Percentiles rank a stretch among this genome's conserved stretches.
These are phyloP conservation scores for Pyrenula massariospora DNA, from an alignment of 495 filamentous ascomycete genomes.

Conservation along the genomic window DNA sequence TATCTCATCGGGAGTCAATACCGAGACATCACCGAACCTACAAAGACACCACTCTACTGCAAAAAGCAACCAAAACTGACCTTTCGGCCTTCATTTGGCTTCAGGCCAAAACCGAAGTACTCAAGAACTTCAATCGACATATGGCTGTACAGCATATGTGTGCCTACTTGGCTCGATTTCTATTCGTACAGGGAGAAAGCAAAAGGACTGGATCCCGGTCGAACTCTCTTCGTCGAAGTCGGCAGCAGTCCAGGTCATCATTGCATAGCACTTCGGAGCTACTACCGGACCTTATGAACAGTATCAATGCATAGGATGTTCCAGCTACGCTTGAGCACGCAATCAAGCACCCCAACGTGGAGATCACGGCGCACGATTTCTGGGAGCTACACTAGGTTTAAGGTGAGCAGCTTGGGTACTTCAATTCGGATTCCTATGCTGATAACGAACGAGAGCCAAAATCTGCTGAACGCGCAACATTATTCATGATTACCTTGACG, in stretches of 20 bases:
- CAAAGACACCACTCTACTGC: constrained; percentile 21
- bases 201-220: constrained; percentile 6
- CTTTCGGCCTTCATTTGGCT: constrained; percentile 28
- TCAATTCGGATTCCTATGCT: constrained; percentile 1
- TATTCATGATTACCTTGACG: constrained; percentile 37
- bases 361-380: constrained; percentile 35
- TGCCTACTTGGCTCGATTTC: constrained; percentile 21
- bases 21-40: constrained; percentile 20
- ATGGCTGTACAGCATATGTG: constrained; percentile 20
- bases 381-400: constrained; percentile 34
- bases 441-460: constrained; percentile 18
- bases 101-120: constrained; percentile 21
- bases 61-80: constrained; percentile 28
- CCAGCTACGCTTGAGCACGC: constrained; percentile 25
- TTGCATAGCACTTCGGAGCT: constrained; percentile 28
- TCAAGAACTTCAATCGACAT: constrained; percentile 20
- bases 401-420: constrained; percentile 15
- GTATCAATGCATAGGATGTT: constrained; percentile 43
- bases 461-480: constrained; percentile 35
- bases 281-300: constrained; percentile 25
- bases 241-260: constrained; percentile 45
- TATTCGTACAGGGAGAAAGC: constrained; percentile 11
- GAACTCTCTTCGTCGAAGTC: constrained; percentile 36
- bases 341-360: constrained; percentile 28
- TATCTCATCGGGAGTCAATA: constrained; percentile 30